Conservation (phyloP, 2,329 filamentous ascomycete genomes). For the Penicillium sp. region DNA sequence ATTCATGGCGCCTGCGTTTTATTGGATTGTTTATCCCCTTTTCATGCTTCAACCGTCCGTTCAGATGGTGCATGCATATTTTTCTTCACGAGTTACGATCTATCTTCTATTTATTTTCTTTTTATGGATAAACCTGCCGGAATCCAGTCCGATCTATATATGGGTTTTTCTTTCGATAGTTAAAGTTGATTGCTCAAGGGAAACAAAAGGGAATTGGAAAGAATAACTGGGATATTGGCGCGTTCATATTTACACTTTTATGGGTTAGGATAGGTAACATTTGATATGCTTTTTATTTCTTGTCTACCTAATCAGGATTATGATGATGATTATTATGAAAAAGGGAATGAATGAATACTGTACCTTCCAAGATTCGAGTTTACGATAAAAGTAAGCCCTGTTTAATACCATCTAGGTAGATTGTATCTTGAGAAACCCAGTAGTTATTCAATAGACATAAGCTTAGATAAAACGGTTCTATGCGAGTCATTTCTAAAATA, state of each 20-base stretch:
- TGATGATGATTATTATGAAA: background rate
- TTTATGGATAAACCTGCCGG: background rate
- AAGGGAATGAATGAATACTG: constrained; percentile 2
- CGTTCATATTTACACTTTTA: background rate
- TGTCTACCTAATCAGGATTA: background rate
- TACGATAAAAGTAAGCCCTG: no score
- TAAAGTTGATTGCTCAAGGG: background rate
- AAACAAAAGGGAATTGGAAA: background rate
- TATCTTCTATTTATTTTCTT: background rate
- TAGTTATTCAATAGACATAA: background rate
- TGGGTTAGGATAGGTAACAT: background rate
- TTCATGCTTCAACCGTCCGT: background rate
- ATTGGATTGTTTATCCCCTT: background rate
- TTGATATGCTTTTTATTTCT: background rate
- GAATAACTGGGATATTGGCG: background rate
- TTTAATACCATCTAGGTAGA: no score
- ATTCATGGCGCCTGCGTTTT: background rate
- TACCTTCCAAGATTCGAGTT: no score
- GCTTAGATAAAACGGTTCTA: background rate
- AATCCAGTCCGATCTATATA: background rate
- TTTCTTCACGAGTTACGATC: background rate
- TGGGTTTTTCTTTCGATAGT: background rate
- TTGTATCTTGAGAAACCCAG: no score
- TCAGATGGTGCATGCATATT: background rate
- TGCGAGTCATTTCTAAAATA: background rate